Conservation (phyloP, 106 monocot species). For the Xerophyta viscosa region DNA sequence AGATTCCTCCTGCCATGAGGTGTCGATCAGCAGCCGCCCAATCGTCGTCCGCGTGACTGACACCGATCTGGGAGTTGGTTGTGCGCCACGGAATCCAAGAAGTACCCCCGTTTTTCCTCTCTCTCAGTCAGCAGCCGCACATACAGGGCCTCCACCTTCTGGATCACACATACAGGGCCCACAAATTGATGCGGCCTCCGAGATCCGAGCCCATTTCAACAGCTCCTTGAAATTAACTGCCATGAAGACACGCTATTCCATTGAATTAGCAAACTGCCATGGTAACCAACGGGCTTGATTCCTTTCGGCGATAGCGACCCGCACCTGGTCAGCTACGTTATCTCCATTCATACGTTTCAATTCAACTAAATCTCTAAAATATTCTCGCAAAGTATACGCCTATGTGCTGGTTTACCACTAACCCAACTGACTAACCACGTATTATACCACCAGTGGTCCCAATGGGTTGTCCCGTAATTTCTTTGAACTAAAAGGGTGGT, state of each 20-base stretch:
- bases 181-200: background rate
- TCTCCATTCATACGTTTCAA: background rate
- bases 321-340: too few relatives aligned
- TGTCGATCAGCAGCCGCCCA: background rate
- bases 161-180: background rate
- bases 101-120: background rate
- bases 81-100: background rate
- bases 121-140: too few relatives aligned
- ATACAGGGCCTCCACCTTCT: background rate
- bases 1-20: background rate
- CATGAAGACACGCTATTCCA: too few relatives aligned
- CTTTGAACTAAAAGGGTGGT: background rate
- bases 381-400: background rate
- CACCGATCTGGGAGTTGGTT: background rate
- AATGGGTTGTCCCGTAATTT: too few relatives aligned
- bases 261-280: background rate
- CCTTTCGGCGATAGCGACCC: too few relatives aligned
- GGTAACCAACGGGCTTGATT: too few relatives aligned
- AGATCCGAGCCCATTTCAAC: conserved; percentile 1
- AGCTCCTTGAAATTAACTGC: background rate
- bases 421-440: too few relatives aligned
- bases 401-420: background rate
- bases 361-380: background rate
- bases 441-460: background rate
- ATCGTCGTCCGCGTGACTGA: background rate